Evolutionary conservation across 2,329 filamentous ascomycete genomes (phyloP).

Genomic region (Fusarium buxicola): DNA sequence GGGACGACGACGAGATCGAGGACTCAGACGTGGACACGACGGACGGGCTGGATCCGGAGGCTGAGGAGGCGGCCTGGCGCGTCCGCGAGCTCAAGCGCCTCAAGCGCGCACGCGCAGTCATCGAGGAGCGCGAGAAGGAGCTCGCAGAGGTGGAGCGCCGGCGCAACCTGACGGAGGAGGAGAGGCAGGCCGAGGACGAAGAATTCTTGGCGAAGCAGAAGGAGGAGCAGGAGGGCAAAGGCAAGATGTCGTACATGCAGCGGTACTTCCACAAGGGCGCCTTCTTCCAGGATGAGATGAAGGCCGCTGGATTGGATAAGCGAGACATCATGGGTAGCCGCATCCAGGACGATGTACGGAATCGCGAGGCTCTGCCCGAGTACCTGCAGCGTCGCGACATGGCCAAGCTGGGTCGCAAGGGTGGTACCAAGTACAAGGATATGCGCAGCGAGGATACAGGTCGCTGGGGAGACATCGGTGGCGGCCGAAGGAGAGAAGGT

Average conservation of each 20-base stretch:
- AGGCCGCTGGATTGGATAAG: slow-evolving; percentile 78
- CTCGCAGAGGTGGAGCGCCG: slow-evolving; percentile 90
- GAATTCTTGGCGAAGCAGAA: slow-evolving; percentile 81
- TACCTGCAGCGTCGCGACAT: slow-evolving; percentile 94
- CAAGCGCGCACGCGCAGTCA: slow-evolving; percentile 85
- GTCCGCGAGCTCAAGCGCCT: slow-evolving; percentile 90
- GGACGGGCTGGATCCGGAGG: slow-evolving; percentile 86
- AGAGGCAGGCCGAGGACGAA: slow-evolving; percentile 86
- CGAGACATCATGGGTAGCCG: slow-evolving; percentile 87
- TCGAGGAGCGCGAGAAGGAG: slow-evolving; percentile 86
- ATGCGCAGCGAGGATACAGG: slow-evolving; percentile 92
- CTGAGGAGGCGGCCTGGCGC: slow-evolving; percentile 93
- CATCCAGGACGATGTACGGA: slow-evolving; percentile 85
- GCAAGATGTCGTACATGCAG: slow-evolving; percentile 91
- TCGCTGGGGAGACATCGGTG: slow-evolving; percentile 77
- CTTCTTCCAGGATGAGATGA: slow-evolving; percentile 88
- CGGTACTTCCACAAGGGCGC: slow-evolving; percentile 98
- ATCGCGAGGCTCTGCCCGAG: slow-evolving; percentile 86
- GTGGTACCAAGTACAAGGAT: slow-evolving; percentile 89
- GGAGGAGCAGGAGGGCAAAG: slow-evolving; percentile 80
- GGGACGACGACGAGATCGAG: slow-evolving; percentile 81
- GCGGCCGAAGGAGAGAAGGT: slow-evolving; percentile 55
- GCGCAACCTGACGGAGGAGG: slow-evolving; percentile 85
- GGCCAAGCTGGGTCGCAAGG: slow-evolving; percentile 93
- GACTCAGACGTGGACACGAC: slow-evolving; percentile 87